phyloP scores from a whole-genome alignment of 106 monocot genomes.

The Phalaenopsis aphrodite region DNA sequence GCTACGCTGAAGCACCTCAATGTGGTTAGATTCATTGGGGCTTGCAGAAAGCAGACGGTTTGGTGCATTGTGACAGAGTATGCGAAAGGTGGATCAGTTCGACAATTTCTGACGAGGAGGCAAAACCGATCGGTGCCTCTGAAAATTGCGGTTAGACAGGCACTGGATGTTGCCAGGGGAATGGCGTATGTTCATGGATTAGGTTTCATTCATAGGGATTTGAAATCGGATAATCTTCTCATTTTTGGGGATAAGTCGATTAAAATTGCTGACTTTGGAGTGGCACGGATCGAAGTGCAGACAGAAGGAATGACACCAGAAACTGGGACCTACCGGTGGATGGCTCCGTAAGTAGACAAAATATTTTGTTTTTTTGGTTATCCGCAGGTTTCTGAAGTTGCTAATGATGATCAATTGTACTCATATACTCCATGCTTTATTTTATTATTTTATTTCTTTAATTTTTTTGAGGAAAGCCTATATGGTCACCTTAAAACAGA shows the following conservation, averaged over 20 bases:
- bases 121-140: conserved; percentile 23
- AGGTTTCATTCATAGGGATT: conserved; percentile 30
- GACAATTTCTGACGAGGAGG: conserved; percentile 24
- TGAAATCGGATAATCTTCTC: conserved; percentile 31
- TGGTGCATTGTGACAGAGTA: conserved; percentile 42
- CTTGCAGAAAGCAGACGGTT: conserved; percentile 30
- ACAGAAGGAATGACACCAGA: conserved; percentile 34
- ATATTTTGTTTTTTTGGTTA: not conserved
- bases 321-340: conserved; percentile 35
- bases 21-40: conserved; percentile 30
- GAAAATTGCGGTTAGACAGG: conserved; percentile 26
- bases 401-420: not conserved
- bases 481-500: no score
- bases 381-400: not conserved
- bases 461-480: no score
- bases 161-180: conserved; percentile 25
- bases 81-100: conserved; percentile 33
- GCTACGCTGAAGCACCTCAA: conserved; percentile 24
- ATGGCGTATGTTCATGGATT: conserved; percentile 30
- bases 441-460: no score
- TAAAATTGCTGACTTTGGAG: conserved; percentile 34
- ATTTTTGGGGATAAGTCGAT: conserved; percentile 29
- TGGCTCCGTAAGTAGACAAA: conserved; percentile 26
- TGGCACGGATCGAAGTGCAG: conserved; percentile 30
- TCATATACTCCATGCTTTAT: not conserved